Base-by-base conservation (phyloP, 2,329 filamentous ascomycete species). In the Fusarium anthophilum region DNA sequence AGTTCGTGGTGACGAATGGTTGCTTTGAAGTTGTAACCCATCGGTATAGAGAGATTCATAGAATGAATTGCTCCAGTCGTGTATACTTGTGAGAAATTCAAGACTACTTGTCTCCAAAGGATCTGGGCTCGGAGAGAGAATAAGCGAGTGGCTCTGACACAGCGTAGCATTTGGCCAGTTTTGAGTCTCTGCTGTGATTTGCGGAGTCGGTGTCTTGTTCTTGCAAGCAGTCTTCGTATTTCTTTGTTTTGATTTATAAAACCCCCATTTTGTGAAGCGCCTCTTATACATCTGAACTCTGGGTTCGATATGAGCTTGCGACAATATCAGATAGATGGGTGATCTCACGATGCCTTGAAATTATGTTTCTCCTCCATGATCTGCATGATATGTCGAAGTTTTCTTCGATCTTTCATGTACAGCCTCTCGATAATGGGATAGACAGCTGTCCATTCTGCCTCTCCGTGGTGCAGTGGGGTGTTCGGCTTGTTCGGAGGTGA, bases 241-340 rank as follows among this genome's bases (percentile, higher is more conserved):
- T 22, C 62, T 60, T 6, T 22, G 53, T 32, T 51, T 71, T 22
- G 66, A 71, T 50, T 72, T 72, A 11, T 22, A 56, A 30, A 72
- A 68, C 1, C 68, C 69, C 69, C 68, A 71, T 54, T 71, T 71
- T 24, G 69, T 63, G 22, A 72, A 71, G 1, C 69, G 43, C 14
- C 66, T 72, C 30, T 72, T 72, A 14, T 72, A 71, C 69, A 72
- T 72, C 12, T 72, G 69, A 9, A 56, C 24, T 4, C 69, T 72
- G 2, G 0, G 0, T 4, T 2, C 4, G 6, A 7, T 14, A 24
- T 70, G 17, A 69, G 68, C 17, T 43, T 24, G 5, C 14, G 10
- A 17, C 7, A 9, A 45, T 5, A 28, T 24, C 32, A 20, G 12
- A 5, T 3, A 22, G 26, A 3, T 20, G 20, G 18, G 14, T 30